These are phyloP conservation scores for Alternaria arborescens DNA, from an alignment of 2,329 filamentous ascomycete genomes.

Conservation along the genomic window DNA sequence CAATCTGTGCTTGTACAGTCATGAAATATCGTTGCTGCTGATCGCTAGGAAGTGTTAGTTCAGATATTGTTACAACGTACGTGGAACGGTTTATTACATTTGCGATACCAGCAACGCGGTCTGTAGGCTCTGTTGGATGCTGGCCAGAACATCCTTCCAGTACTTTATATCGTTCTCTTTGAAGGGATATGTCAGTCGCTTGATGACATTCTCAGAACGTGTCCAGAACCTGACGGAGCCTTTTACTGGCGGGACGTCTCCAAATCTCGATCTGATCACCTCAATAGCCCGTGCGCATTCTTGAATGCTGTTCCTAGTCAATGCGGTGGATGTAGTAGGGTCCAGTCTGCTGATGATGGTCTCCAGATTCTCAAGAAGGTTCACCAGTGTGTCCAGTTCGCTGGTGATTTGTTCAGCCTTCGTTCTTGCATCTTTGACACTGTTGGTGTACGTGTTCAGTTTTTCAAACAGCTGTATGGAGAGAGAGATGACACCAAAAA, in stretches of 20 bases:
- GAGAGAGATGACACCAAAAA: not conserved
- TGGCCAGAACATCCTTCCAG: not conserved
- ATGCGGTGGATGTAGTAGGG: not conserved
- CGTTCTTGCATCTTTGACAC: not conserved
- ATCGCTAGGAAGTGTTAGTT: not conserved
- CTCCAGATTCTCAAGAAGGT: not conserved
- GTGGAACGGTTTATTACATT: not conserved
- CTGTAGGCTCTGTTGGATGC: not conserved
- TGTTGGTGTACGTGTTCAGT: not conserved
- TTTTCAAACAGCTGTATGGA: not conserved
- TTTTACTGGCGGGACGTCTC: not conserved
- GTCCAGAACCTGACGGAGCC: not conserved
- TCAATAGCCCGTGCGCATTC: not conserved
- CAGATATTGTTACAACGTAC: not conserved
- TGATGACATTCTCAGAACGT: not conserved
- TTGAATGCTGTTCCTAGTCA: not conserved
- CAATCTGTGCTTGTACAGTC: not conserved
- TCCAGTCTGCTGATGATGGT: not conserved
- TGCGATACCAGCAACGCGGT: not conserved
- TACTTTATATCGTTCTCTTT: not conserved
- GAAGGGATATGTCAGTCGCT: not conserved
- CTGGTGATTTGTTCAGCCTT: not conserved
- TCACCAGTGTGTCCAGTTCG: not conserved
- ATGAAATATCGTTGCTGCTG: not conserved
- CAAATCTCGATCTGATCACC: not conserved